These are phyloP conservation scores for Acanthamoeba healyi DNA, from an alignment of 208 protist genomes.

Conservation along the genomic window DNA sequence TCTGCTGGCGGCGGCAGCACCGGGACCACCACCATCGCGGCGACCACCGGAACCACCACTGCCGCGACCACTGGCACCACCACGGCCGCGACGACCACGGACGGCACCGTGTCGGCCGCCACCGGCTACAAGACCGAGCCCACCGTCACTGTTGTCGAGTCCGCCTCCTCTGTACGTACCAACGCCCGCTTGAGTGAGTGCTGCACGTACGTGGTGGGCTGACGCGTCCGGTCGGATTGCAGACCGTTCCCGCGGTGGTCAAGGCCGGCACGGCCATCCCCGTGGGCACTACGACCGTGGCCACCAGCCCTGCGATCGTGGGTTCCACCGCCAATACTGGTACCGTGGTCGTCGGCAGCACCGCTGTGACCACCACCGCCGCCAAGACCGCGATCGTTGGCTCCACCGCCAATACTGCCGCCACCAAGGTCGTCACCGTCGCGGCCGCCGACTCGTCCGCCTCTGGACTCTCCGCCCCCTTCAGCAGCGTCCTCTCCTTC, in stretches of 20 bases:
- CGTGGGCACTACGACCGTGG: too few relatives aligned
- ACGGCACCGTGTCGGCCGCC: neutral
- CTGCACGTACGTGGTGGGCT: too few relatives aligned
- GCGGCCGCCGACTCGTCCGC: neutral
- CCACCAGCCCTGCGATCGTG: too few relatives aligned
- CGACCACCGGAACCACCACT: neutral
- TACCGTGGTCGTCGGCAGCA: too few relatives aligned
- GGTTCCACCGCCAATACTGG: too few relatives aligned
- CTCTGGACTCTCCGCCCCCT: neutral
- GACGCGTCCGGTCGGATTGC: too few relatives aligned
- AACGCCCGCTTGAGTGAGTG: too few relatives aligned
- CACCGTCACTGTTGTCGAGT: neutral
- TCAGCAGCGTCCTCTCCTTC: neutral
- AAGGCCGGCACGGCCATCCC: neutral
- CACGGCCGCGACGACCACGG: neutral
- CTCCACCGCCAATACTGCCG: neutral
- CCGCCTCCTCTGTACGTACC: neutral
- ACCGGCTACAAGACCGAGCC: neutral
- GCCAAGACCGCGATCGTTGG: neutral
- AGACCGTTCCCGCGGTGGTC: neutral
- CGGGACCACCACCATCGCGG: neutral
- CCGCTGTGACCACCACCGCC: neutral
- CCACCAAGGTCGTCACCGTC: neutral
- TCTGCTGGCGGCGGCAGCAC: neutral
- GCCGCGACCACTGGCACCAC: too few relatives aligned